Conservation (phyloP, 352 stramenopile species). For the Peronospora belbahrii region DNA sequence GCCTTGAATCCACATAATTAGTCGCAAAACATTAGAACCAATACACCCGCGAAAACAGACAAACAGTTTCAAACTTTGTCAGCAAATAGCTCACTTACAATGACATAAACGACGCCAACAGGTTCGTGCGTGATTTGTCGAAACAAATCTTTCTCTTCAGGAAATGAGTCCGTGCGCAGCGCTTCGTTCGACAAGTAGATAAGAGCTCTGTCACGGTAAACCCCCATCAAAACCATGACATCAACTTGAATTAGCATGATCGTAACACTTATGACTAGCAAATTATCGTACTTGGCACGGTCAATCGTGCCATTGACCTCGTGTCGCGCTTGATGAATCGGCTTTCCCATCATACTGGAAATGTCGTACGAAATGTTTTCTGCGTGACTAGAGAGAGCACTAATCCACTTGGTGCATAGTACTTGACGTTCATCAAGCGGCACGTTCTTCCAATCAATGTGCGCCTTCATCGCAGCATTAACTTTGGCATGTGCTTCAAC, state of each 20-base stretch:
- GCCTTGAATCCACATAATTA: slow-evolving; percentile 24
- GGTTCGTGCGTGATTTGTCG: slow-evolving; percentile 77
- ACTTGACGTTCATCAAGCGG: slow-evolving; percentile 48
- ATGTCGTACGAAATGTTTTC: slow-evolving; percentile 68
- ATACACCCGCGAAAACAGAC: slow-evolving; percentile 1
- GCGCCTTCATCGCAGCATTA: slow-evolving; percentile 42
- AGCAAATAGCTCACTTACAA: slow-evolving; percentile 34
- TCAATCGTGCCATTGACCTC: slow-evolving; percentile 69
- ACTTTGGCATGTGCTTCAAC: slow-evolving; percentile 49
- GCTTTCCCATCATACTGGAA: slow-evolving; percentile 81
- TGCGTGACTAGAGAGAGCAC: slow-evolving; percentile 41
- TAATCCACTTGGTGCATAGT: slow-evolving; percentile 59
- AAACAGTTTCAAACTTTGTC: neutral
- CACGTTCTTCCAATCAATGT: slow-evolving; percentile 52
- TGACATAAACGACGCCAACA: slow-evolving; percentile 76
- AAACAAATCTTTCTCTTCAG: slow-evolving; percentile 58
- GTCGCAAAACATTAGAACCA: slow-evolving; percentile 1
- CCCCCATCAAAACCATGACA: neutral
- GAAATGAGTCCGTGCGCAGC: slow-evolving; percentile 55
- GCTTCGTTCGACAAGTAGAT: slow-evolving; percentile 63
- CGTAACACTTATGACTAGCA: neutral
- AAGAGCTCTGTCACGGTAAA: slow-evolving; percentile 46
- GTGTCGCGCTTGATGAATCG: slow-evolving; percentile 61
- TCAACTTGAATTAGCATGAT: slow-evolving; percentile 1
- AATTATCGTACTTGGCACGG: slow-evolving; percentile 38